Evolutionary conservation across 768 basidiomycete genomes (phyloP).

Genomic region (Sporobolomyces roseus): DNA sequence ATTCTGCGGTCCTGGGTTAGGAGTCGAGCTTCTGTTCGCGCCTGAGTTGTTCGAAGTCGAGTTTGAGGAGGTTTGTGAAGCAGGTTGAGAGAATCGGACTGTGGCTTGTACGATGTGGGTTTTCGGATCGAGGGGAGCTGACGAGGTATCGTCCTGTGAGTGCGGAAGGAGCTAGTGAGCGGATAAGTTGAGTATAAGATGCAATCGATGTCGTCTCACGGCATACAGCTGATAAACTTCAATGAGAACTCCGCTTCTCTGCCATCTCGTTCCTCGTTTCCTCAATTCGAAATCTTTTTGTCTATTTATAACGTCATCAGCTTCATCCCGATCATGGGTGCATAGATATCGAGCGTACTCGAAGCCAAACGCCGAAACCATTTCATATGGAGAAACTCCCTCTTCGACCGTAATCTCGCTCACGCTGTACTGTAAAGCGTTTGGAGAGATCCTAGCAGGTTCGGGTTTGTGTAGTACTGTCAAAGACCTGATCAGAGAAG

Average conservation of each 20-base stretch:
- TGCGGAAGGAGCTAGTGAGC: too few relatives aligned
- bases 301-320: background rate
- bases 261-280: conserved; percentile 7
- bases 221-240: conserved; percentile 19
- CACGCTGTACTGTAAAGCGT: conserved; percentile 23
- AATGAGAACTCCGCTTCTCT: conserved; percentile 9
- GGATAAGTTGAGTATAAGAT: too few relatives aligned
- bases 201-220: background rate
- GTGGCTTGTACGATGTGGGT: conserved; percentile 7
- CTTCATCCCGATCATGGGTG: background rate
- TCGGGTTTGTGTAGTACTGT: conserved; percentile 17
- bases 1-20: background rate
- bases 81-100: conserved; percentile 12
- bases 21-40: background rate
- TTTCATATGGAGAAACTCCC: background rate
- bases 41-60: background rate
- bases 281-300: background rate
- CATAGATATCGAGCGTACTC: background rate
- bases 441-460: conserved; percentile 7
- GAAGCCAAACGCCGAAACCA: conserved; percentile 17
- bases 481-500: background rate
- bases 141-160: background rate
- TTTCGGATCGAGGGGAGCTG: background rate
- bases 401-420: conserved; percentile 23
- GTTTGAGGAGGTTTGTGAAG: background rate